A percentile compares a stretch with the other conserved stretches of the same genome.
These are phyloP conservation scores for Isoetes taiwanensis DNA, from an alignment of 75 land plant genomes.

Conservation along the genomic window DNA sequence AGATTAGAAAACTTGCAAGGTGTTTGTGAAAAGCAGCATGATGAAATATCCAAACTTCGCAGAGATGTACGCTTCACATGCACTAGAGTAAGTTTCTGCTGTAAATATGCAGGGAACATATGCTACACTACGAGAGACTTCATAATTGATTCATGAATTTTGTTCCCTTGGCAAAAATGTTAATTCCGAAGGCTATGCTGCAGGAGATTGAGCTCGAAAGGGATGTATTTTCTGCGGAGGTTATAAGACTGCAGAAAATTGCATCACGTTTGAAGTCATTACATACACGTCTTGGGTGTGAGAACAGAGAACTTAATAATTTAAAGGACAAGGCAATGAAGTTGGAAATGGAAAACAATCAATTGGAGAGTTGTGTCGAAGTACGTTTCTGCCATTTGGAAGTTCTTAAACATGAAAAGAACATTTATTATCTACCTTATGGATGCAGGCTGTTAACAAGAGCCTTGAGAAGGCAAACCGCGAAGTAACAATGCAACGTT, in stretches of 20 bases:
- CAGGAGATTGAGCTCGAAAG: conserved; percentile 22
- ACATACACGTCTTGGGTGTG: background rate
- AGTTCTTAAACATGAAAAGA: background rate
- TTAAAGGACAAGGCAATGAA: conserved; percentile 10
- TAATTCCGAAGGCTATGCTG: background rate
- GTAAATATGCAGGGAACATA: too few species aligned
- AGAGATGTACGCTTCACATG: conserved; percentile 15
- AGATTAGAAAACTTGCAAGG: conserved; percentile 14
- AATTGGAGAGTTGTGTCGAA: conserved; percentile 3
- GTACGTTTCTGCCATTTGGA: background rate
- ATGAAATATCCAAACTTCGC: conserved; percentile 17
- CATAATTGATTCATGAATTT: too few species aligned
- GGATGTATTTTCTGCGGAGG: conserved; percentile 18
- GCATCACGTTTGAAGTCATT: conserved; percentile 4
- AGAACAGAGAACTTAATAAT: conserved; percentile 12
- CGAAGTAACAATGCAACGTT: background rate
- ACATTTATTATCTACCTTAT: too few species aligned
- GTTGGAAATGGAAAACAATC: conserved; percentile 10
- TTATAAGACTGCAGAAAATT: conserved; percentile 13
- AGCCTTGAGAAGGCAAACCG: conserved; percentile 9
- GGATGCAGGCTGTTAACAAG: conserved; percentile 2
- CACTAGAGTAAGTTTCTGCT: conserved; percentile 13
- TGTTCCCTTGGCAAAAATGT: too few species aligned
- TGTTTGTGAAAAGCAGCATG: conserved; percentile 18
- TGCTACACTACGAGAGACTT: too few species aligned